Base-by-base conservation (phyloP, 768 basidiomycete genomes). In the Rhizopogon vesiculosus region DNA sequence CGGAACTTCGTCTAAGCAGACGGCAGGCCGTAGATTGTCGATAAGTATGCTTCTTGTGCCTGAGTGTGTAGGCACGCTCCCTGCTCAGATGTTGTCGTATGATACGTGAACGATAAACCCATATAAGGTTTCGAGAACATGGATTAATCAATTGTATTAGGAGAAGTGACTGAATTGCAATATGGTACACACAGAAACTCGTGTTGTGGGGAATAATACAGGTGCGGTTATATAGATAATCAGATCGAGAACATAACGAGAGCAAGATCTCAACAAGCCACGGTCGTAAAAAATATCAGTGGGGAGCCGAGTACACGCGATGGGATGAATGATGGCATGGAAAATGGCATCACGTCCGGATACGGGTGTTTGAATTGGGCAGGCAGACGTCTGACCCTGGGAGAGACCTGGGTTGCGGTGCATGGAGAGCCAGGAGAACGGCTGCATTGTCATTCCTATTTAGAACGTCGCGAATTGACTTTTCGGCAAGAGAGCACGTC, bases 401-500 rank as follows among this genome's bases (percentile, higher is more conserved):
- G n/a, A 59, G 59, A 13, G 56, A 18, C 22, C 52, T 55, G 16
- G 59, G 54, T 15, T 48, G 71, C 16, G 74, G 65, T 12, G 64
- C 62, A 64, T 91, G 90, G 42, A 91, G 76, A 40, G 78, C 80
- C 51, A 92, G 80, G 44, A 92, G 81, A 44, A 78, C 77, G 25
- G 79, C 68, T 12, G 77, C 76, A 51, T 92, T 91, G 72, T 90
- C 85, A 55, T 75, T 79, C 18, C 82, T 83, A 64, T 86, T 80
- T 41, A 92, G 75, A 25, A 90, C 86, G 57, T 81, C 78, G 10
- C 76, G 72, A 45, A 92, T 86, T 1, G 90, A 91, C 55, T 80
- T 76, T 66, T 86, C 84, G 15, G 86, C 87, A 9, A 87, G 77
- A 58, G 84, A 77, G 63, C 87, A 89, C 3, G 84, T 81, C 87